These are phyloP conservation scores for Striga hermonthica DNA, from an alignment of 305 asterid genomes.

Conservation along the genomic window DNA sequence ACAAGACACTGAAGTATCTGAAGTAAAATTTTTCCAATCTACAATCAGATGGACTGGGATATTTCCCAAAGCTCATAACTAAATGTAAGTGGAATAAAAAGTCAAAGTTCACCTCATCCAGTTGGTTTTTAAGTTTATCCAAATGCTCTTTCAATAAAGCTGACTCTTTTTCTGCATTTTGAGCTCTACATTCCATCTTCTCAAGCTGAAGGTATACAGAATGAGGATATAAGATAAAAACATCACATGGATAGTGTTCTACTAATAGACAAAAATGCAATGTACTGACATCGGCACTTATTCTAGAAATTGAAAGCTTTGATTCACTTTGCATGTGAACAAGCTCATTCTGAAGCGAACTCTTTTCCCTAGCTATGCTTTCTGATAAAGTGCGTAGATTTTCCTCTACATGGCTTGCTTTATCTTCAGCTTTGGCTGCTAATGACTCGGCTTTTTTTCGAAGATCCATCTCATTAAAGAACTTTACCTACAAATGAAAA, in stretches of 20 bases:
- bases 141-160: conserved; percentile 57
- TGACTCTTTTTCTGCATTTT: conserved; percentile 79
- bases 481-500: conserved; percentile 54
- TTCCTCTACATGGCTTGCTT: conserved; percentile 61
- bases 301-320: conserved; percentile 65
- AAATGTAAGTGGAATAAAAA: conserved; percentile 6
- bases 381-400: conserved; percentile 60
- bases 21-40: background rate
- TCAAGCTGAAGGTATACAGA: conserved; percentile 56
- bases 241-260: conserved; percentile 27
- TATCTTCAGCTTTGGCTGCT: conserved; percentile 76
- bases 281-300: conserved; percentile 69
- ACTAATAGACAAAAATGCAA: conserved; percentile 24
- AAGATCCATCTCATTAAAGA: conserved; percentile 64
- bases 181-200: conserved; percentile 80
- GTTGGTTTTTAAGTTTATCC: conserved; percentile 56
- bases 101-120: conserved; percentile 55
- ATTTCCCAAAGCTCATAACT: conserved; percentile 2
- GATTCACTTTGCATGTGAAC: conserved; percentile 78
- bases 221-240: conserved; percentile 27
- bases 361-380: conserved; percentile 68
- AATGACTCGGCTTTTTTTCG: conserved; percentile 75
- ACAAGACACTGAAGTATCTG: conserved; percentile 23
- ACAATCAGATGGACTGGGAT: conserved; percentile 11
- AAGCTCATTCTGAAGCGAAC: conserved; percentile 70